These are phyloP conservation scores for Eustoma russellianum DNA, from an alignment of 257 asterid genomes.

Conservation along the genomic window DNA sequence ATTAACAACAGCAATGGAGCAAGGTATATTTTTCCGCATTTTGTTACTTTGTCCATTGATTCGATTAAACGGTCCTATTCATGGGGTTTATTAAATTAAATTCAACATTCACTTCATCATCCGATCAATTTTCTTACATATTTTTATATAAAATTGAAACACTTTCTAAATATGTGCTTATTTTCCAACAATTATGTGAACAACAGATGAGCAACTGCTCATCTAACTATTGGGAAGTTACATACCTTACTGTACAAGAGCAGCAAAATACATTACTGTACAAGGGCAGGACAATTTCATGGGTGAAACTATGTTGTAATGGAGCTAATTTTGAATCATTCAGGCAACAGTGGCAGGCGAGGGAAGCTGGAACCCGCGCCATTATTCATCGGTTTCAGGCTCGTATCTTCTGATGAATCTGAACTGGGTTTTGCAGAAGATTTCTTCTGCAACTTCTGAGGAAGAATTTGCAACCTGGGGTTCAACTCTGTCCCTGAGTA, in stretches of 20 bases:
- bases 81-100: too few relatives aligned
- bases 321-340: conserved; percentile 18
- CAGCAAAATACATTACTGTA: conserved; percentile 31
- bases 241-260: neutral
- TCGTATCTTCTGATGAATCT: conserved; percentile 16
- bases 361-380: conserved; percentile 28
- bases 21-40: too few relatives aligned
- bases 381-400: conserved; percentile 14
- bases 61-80: too few relatives aligned
- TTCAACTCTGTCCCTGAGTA: conserved; percentile 79
- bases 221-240: neutral
- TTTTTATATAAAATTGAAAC: too few relatives aligned
- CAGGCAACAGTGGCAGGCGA: conserved; percentile 64
- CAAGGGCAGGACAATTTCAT: conserved; percentile 13
- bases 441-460: conserved; percentile 46
- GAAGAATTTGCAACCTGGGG: conserved; percentile 89
- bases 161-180: too few relatives aligned
- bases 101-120: too few relatives aligned
- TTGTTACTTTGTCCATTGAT: too few relatives aligned
- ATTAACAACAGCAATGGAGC: too few relatives aligned
- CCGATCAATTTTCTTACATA: too few relatives aligned
- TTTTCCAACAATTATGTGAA: too few relatives aligned
- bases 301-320: conserved; percentile 28
- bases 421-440: conserved; percentile 19
- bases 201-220: too few relatives aligned